Conservation (phyloP, 2,329 filamentous ascomycete genomes). For the Cladosporium sphaerospermum region DNA sequence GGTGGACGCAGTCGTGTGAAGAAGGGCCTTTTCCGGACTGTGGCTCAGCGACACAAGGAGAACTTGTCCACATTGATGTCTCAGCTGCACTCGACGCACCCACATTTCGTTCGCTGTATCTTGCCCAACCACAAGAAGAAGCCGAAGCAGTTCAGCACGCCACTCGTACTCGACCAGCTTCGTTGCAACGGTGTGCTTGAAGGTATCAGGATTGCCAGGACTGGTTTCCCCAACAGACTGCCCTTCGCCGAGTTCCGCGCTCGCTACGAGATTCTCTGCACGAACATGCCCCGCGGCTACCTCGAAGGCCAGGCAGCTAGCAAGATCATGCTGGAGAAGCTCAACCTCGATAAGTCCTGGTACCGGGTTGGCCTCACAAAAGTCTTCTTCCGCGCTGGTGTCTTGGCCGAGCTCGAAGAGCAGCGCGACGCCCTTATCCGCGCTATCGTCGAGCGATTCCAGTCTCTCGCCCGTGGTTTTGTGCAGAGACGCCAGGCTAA, state of each 20-base stretch:
- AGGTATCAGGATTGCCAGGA: slow-evolving; percentile 92
- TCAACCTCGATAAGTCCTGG: slow-evolving; percentile 75
- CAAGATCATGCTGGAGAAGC: slow-evolving; percentile 79
- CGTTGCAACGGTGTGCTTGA: slow-evolving; percentile 99
- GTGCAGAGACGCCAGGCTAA: slow-evolving; percentile 80
- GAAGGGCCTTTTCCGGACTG: slow-evolving; percentile 93
- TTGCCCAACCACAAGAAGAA: slow-evolving; percentile 96
- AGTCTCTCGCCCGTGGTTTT: slow-evolving; percentile 85
- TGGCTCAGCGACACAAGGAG: slow-evolving; percentile 95
- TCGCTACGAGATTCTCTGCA: slow-evolving; percentile 90
- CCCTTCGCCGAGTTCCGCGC: slow-evolving; percentile 91
- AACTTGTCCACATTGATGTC: slow-evolving; percentile 94
- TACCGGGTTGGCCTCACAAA: slow-evolving; percentile 74
- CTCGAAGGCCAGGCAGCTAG: slow-evolving; percentile 84
- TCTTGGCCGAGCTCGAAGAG: slow-evolving; percentile 94
- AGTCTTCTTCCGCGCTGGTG: slow-evolving; percentile 78
- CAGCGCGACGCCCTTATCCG: slow-evolving; percentile 87
- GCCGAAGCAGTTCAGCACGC: slow-evolving; percentile 84
- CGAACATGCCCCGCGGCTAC: slow-evolving; percentile 81
- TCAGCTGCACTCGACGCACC: slow-evolving; percentile 91
- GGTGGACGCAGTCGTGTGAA: slow-evolving; percentile 76
- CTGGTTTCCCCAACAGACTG: slow-evolving; percentile 90
- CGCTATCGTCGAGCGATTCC: slow-evolving; percentile 89
- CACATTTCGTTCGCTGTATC: slow-evolving; percentile 96
- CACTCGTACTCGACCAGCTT: slow-evolving; percentile 94